Conservation (phyloP, 2,329 filamentous ascomycete species). For the Plenodomus tracheiphilus region DNA sequence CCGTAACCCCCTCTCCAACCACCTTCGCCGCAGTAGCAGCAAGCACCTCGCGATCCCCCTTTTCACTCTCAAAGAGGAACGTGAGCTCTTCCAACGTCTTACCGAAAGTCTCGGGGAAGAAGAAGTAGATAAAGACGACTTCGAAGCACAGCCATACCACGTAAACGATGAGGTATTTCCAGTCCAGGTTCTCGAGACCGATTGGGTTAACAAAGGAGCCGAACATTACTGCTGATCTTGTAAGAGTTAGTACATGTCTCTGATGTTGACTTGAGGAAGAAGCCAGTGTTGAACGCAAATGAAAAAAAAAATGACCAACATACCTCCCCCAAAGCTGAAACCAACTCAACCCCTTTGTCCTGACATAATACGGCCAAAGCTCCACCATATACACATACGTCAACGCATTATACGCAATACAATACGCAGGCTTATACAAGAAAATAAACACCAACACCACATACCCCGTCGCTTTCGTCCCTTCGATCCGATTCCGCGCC, state of each 20-base stretch:
- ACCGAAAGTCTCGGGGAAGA: slow-evolving; percentile 41
- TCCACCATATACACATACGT: slow-evolving; percentile 58
- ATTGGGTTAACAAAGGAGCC: slow-evolving; percentile 65
- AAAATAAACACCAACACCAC: slow-evolving; percentile 57
- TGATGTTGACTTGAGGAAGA: no score
- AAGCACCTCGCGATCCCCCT: slow-evolving; percentile 23
- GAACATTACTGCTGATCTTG: slow-evolving; percentile 63
- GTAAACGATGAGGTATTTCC: slow-evolving; percentile 68
- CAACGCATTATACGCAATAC: slow-evolving; percentile 61
- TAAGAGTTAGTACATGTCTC: no score
- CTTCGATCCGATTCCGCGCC: slow-evolving; percentile 56
- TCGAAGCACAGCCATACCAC: slow-evolving; percentile 43
- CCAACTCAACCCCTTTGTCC: slow-evolving; percentile 55
- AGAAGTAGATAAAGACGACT: slow-evolving; percentile 41
- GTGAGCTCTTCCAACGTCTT: slow-evolving; percentile 40
- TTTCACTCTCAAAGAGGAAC: slow-evolving; percentile 38
- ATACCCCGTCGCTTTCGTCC: slow-evolving; percentile 38
- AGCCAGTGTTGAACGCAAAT: no score
- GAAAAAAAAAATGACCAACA: not conserved
- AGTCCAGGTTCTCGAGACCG: slow-evolving; percentile 61
- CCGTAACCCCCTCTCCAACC: slow-evolving; percentile 8
- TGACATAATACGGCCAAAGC: slow-evolving; percentile 55
- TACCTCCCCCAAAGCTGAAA: slow-evolving; percentile 59
- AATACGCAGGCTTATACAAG: slow-evolving; percentile 58
- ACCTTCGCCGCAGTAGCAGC: slow-evolving; percentile 28